These are phyloP conservation scores for Poronia punctata DNA, from an alignment of 495 filamentous ascomycete genomes.

Conservation along the genomic window DNA sequence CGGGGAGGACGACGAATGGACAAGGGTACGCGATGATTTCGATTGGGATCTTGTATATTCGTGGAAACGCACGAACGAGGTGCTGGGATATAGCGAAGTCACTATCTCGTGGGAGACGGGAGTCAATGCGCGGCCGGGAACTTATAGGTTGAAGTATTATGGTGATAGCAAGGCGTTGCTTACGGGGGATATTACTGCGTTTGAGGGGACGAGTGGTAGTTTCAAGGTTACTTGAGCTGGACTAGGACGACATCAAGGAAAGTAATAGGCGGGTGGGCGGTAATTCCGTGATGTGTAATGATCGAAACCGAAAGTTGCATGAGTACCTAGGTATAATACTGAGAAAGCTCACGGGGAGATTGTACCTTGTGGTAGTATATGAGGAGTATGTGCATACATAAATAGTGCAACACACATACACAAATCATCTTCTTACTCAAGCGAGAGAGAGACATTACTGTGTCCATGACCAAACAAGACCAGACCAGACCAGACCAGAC, in stretches of 20 bases:
- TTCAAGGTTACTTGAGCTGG: conserved; percentile 46
- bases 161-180: conserved; percentile 68
- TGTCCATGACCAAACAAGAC: too few species aligned
- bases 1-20: conserved; percentile 55
- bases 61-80: conserved; percentile 68
- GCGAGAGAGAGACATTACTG: too few species aligned
- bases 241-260: background rate
- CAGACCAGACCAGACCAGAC: too few species aligned
- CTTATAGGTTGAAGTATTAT: conserved; percentile 78
- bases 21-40: conserved; percentile 57
- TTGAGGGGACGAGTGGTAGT: conserved; percentile 61
- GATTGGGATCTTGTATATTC: conserved; percentile 78
- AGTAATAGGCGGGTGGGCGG: too few species aligned
- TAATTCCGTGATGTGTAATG: too few species aligned
- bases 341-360: too few species aligned
- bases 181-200: conserved; percentile 57
- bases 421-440: too few species aligned
- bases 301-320: too few species aligned
- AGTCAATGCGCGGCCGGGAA: conserved; percentile 47
- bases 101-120: conserved; percentile 74
- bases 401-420: too few species aligned
- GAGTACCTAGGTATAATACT: too few species aligned
- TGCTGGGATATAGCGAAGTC: conserved; percentile 73
- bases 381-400: too few species aligned
- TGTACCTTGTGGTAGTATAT: too few species aligned